Percentiles rank a stretch among this genome's conserved stretches.
Conservation (phyloP, 441 rosid species). For the Erysimum pusillum region DNA sequence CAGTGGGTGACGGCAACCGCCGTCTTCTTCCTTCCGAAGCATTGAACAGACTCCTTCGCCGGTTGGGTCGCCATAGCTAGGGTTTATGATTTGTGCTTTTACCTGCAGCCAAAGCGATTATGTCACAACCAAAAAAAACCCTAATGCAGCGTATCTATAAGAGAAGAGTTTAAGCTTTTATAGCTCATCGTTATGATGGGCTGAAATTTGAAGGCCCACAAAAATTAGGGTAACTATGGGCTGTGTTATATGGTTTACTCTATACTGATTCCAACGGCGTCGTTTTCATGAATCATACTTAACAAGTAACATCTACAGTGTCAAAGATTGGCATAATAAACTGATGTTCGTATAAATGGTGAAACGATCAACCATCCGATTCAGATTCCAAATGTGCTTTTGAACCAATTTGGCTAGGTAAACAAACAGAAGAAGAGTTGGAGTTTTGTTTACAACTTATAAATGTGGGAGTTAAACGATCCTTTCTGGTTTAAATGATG, state of each 20-base stretch:
- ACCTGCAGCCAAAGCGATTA: slow-evolving; percentile 31
- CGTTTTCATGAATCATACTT: too few relatives aligned
- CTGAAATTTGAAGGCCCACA: slow-evolving; percentile 16
- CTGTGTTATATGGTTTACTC: neutral
- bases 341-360: too few relatives aligned
- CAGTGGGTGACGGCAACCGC: slow-evolving; percentile 78
- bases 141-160: neutral
- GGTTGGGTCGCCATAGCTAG: slow-evolving; percentile 50
- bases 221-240: neutral
- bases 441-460: neutral
- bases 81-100: slow-evolving; percentile 11
- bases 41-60: slow-evolving; percentile 61
- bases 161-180: neutral
- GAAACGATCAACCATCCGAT: too few relatives aligned
- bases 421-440: neutral
- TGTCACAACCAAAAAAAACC: slow-evolving; percentile 34
- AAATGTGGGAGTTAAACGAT: neutral
- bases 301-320: too few relatives aligned
- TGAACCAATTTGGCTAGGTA: neutral
- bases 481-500: neutral
- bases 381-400: too few relatives aligned
- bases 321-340: too few relatives aligned
- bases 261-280: too few relatives aligned
- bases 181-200: slow-evolving; percentile 10
- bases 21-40: slow-evolving; percentile 85